phyloP scores from a whole-genome alignment of 768 basidiomycete species.

The Leccinellum luteum region DNA sequence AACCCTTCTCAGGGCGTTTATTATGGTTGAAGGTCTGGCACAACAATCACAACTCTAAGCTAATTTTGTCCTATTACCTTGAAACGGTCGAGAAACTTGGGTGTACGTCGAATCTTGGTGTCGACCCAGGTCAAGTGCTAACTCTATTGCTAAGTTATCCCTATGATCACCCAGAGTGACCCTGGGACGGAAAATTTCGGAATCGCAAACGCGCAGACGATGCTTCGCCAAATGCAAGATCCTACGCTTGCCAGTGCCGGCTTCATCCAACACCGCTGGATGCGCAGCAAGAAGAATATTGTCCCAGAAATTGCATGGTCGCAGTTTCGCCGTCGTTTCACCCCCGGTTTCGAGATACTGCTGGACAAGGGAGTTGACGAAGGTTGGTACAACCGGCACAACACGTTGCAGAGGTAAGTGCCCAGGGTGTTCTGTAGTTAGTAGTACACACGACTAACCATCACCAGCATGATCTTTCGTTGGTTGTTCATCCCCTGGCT shows the following conservation, averaged over 20 bases:
- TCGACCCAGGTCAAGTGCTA: not conserved
- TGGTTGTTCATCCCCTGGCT: slow-evolving; percentile 7
- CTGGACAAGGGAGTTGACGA: slow-evolving; percentile 29
- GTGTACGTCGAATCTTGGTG: not conserved
- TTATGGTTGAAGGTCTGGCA: not conserved
- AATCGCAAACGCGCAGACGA: not conserved
- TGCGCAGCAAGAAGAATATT: slow-evolving; percentile 32
- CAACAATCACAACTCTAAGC: not conserved
- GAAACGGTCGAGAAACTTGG: not conserved
- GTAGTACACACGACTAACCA: not conserved
- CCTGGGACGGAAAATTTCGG: slow-evolving; percentile 4
- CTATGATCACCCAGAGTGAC: not conserved
- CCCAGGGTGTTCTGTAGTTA: too few species aligned
- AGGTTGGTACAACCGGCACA: slow-evolving; percentile 29
- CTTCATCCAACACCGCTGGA: slow-evolving; percentile 43
- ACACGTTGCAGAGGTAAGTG: slow-evolving; percentile 25
- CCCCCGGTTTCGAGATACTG: slow-evolving; percentile 36
- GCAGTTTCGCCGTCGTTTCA: slow-evolving; percentile 17
- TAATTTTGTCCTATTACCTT: not conserved
- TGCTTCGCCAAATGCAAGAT: slow-evolving; percentile 23
- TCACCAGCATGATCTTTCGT: not conserved
- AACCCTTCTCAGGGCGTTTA: not conserved
- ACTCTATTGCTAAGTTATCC: not conserved
- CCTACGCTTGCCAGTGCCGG: slow-evolving; percentile 28
- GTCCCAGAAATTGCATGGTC: slow-evolving; percentile 35